phyloP scores from a whole-genome alignment of 192 early-diverging fungal genomes.

The Funneliformis mosseae region DNA sequence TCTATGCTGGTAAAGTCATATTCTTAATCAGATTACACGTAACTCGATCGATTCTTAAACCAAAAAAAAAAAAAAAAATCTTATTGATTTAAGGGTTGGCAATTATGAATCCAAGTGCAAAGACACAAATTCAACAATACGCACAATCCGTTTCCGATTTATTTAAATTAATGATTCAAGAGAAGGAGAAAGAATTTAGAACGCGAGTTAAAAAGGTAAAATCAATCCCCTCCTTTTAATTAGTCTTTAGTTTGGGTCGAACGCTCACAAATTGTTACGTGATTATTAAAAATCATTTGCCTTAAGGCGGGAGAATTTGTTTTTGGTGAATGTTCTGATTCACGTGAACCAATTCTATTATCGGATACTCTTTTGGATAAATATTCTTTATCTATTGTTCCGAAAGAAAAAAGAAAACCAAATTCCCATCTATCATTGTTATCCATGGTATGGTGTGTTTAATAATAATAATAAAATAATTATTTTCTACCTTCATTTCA shows the following conservation, averaged over 20 bases:
- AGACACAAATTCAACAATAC: constrained; percentile 85
- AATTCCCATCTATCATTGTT: constrained; percentile 95
- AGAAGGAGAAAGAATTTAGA: constrained; percentile 77
- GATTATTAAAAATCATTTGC: neutral
- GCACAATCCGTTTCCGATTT: constrained; percentile 84
- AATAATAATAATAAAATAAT: neutral
- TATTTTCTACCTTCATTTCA: neutral
- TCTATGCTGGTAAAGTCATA: constrained; percentile 76
- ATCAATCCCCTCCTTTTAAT: neutral
- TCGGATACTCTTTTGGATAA: constrained; percentile 83
- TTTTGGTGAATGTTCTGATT: constrained; percentile 68
- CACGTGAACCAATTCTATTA: constrained; percentile 70
- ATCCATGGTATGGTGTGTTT: constrained; percentile 82
- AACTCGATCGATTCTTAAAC: too few relatives aligned
- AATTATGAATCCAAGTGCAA: constrained; percentile 89
- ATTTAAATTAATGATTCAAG: constrained; percentile 95
- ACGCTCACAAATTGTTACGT: neutral
- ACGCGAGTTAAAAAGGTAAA: constrained; percentile 62
- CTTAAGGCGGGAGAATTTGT: constrained; percentile 78
- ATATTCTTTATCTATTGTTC: constrained; percentile 84
- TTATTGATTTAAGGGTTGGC: constrained; percentile 67
- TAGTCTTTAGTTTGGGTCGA: too few relatives aligned
- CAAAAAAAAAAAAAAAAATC: neutral
- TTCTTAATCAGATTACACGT: neutral
- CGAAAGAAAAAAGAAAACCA: constrained; percentile 64